Evolutionary conservation across 371 early-diverging fungal genomes (phyloP).

Genomic region (Sporodiniella umbellata): DNA sequence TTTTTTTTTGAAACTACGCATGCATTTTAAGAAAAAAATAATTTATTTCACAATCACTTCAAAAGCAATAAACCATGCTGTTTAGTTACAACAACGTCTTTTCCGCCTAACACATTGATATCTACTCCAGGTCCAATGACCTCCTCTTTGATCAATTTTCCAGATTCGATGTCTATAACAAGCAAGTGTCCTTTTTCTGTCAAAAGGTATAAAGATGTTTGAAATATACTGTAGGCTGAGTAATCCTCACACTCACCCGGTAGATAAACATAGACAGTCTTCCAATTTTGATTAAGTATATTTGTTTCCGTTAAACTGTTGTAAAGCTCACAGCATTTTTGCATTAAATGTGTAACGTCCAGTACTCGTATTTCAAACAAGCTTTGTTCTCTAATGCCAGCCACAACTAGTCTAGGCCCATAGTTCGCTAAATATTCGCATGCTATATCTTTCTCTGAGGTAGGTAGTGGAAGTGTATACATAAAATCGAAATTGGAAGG

Average conservation of each 20-base stretch:
- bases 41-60: too few relatives aligned
- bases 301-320: neutral
- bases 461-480: constrained; percentile 8
- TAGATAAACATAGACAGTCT: neutral
- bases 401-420: constrained; percentile 17
- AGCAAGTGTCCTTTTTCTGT: constrained; percentile 18
- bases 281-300: too few relatives aligned
- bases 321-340: neutral
- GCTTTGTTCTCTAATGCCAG: constrained; percentile 11
- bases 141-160: constrained; percentile 3
- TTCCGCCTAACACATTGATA: constrained; percentile 15
- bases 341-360: constrained; percentile 18
- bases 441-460: neutral
- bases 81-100: constrained; percentile 17
- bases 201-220: constrained; percentile 17
- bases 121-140: constrained; percentile 10
- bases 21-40: neutral
- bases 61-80: constrained; percentile 14
- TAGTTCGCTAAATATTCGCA: too few relatives aligned
- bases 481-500: constrained; percentile 24
- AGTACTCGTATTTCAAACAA: constrained; percentile 18
- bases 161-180: constrained; percentile 24
- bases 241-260: constrained; percentile 2
- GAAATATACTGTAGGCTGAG: constrained; percentile 21
- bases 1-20: neutral